Evolutionary conservation across 1,284 basidiomycete genomes (phyloP).

Genomic region (Rhizoctonia solani): DNA sequence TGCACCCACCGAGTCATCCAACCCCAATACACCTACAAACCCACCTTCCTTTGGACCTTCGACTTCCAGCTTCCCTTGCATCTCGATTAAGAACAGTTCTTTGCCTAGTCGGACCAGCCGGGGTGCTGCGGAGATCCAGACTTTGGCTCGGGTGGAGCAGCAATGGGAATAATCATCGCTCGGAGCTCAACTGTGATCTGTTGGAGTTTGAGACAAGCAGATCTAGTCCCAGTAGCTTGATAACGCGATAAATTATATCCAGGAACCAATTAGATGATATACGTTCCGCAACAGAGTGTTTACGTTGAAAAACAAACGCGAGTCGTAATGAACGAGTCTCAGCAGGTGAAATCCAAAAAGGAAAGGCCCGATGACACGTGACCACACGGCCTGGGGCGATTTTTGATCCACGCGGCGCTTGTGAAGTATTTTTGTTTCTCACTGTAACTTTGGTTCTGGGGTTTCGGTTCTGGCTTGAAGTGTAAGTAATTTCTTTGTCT

Average conservation of each 20-base stretch:
- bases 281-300: no score
- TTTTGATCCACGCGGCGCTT: constrained; percentile 1
- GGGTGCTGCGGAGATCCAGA: not conserved
- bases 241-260: no score
- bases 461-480: no score
- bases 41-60: constrained; percentile 62
- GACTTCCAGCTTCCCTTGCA: constrained; percentile 72
- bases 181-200: not conserved
- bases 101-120: constrained; percentile 4
- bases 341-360: no score
- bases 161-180: constrained; percentile 24
- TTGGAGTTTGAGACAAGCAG: no score
- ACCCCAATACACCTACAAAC: constrained; percentile 62
- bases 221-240: no score
- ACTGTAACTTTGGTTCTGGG: no score
- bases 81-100: constrained; percentile 65
- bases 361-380: not conserved
- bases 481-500: no score
- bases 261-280: no score
- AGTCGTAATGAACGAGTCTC: no score
- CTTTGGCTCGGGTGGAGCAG: not conserved
- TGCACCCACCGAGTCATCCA: constrained; percentile 52
- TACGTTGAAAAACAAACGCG: no score
- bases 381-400: constrained; percentile 6
- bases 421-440: constrained; percentile 10